Base-by-base conservation (phyloP, 169 alveolate species). In the Cryptosporidium meleagridis region DNA sequence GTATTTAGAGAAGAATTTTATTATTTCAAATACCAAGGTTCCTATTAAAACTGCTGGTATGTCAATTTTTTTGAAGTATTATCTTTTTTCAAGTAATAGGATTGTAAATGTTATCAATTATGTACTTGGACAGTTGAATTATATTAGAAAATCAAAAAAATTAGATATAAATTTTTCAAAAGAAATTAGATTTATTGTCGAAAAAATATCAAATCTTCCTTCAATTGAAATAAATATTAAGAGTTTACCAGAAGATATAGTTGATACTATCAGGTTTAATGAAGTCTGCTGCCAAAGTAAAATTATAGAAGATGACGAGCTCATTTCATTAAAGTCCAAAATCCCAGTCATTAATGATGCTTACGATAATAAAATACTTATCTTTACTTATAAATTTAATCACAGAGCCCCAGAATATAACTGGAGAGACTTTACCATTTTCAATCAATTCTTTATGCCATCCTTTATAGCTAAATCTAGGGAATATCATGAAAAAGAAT, bases 1-100 rank as follows among this genome's bases (percentile, higher is more conserved):
- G 89, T 80, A 80, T 59, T 51, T 80, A 18, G 89, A 80, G 26
- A 80, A 62, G 35, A 80, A 80, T 41, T 80, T 62, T 48, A 39
- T 80, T 37, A 37, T 65, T n/a, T 70, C 89, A 39, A 62, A 80
- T 39, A 80, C 75, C 6, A 80, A 80, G 21, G 59, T 80, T 37
- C 75, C 89, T 61, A 62, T 80, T 23, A 62, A 62, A 59, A 31
- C 23, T 37, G 53, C 51, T 23, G 89, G 89, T 16, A 80, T 80
- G 89, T 35, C 65, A 45, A 62, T 80, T 23, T 80, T 80, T 26
- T 23, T 37, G 6, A 37, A 80, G 39, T 65, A 62, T 44, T 80
- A 62, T 65, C 89, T 80, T 41, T 16, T 62, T 26, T 41, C 59
- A n/a, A 62, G 33, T 2, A 31, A 39, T 44, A 80, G 75, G 33